Evolutionary conservation across 306 rosid genomes (phyloP), one percentile per base, ranked within the genome.

Genomic region (Hippophae tibetana): DNA sequence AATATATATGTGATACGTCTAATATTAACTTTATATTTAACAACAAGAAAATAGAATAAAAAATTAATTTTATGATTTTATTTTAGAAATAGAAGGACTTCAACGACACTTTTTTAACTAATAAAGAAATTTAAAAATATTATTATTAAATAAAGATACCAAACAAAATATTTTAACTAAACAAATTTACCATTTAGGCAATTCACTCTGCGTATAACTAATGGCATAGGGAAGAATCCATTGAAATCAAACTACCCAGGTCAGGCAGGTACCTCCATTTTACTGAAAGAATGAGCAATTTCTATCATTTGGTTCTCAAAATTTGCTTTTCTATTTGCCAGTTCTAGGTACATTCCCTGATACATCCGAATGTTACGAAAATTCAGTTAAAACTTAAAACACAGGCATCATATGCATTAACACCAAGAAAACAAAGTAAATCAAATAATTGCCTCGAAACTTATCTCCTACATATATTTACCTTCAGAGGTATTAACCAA

Each of bases 261-360:
- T 27, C 38, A 27, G 43, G 42, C 53, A 45, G 54, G 52, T 85
- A 92, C 99, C 99, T 82, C 87, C 69, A 83, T 56, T 49, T 58
- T 76, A 43, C 58, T 61, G 71, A 85, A 73, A 50, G 64, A 58
- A 4, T 65, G 53, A 45, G 83, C 71, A 72, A 88, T 57, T 58
- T 84, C 82, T 71, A 67, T 60, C 13, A 88, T 66, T 9, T 79
- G 82, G 69, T 80, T 79, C 68, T 88, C 96, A 53, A 81, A 62
- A 61, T 60, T 85, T 11, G 79, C 72, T 64, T 81, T 81, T 69
- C 72, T 79, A 27, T 61, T 60, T 41, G 61, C 41, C 78, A 81
- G 64, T 7, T 81, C 86, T 42, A 13, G 49, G 68, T 76, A 77
- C 54, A 68, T 68, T 56, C 76, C 84, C 98, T 90, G 84, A 54